Conservation (phyloP, 1,284 basidiomycete species). For the Ganoderma resinaceum region DNA sequence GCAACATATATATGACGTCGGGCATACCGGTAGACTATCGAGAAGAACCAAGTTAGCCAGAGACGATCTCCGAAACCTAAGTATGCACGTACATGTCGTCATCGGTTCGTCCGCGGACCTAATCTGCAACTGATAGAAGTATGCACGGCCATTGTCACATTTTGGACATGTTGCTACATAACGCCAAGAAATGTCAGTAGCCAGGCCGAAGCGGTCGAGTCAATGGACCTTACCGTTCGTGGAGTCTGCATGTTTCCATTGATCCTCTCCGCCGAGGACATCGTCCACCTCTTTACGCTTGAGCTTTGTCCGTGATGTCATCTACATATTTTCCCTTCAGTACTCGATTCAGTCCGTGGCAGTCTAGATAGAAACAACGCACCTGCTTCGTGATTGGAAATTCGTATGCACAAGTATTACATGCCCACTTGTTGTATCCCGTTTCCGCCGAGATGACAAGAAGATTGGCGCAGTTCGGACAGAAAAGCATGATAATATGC, state of each 20-base stretch:
- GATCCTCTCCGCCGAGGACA: constrained; percentile 91
- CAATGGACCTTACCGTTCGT: constrained; percentile 66
- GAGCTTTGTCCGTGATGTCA: constrained; percentile 87
- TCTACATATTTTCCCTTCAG: constrained; percentile 50
- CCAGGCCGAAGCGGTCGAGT: not conserved
- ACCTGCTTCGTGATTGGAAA: constrained; percentile 87
- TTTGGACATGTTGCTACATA: constrained; percentile 80
- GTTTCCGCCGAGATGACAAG: constrained; percentile 83
- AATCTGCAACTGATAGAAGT: constrained; percentile 97
- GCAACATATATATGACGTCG: not conserved
- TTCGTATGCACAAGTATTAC: constrained; percentile 95
- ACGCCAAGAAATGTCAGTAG: not conserved
- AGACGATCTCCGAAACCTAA: constrained; percentile 12
- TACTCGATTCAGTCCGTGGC: not conserved
- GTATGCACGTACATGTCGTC: constrained; percentile 84
- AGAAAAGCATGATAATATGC: constrained; percentile 70
- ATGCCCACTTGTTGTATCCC: constrained; percentile 88
- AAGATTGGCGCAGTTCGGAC: constrained; percentile 94
- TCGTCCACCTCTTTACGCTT: constrained; percentile 92
- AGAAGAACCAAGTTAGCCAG: constrained; percentile 13
- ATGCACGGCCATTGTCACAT: constrained; percentile 89
- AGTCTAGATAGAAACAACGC: not conserved
- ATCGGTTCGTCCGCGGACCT: constrained; percentile 96
- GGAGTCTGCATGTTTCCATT: constrained; percentile 95
- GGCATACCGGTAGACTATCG: constrained; percentile 45